Percentiles rank a stretch among this genome's conserved stretches.
These are phyloP conservation scores for Potentilla sterilis DNA, from an alignment of 306 rosid species.

Conservation along the genomic window DNA sequence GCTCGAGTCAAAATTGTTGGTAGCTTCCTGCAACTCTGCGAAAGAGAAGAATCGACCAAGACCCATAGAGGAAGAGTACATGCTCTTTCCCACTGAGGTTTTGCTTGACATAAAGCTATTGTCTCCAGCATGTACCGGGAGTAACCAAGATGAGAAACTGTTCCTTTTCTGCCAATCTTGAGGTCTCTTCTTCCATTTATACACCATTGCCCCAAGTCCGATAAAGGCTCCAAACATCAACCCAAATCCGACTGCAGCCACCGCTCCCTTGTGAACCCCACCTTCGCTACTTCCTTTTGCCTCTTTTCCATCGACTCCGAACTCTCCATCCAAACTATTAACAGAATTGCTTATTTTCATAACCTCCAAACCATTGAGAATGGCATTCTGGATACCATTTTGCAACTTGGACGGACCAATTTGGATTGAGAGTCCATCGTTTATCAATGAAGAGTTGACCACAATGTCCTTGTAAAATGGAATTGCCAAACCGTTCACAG, in stretches of 20 bases:
- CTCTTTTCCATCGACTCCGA: constrained; percentile 44
- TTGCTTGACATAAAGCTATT: constrained; percentile 43
- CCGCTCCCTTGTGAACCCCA: constrained; percentile 33
- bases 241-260: constrained; percentile 49
- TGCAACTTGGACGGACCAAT: constrained; percentile 33
- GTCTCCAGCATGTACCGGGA: constrained; percentile 45
- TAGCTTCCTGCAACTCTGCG: constrained; percentile 45
- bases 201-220: constrained; percentile 54
- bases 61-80: constrained; percentile 35
- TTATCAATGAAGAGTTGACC: constrained; percentile 40
- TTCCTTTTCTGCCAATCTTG: constrained; percentile 57
- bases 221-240: constrained; percentile 54
- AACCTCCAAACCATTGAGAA: constrained; percentile 46
- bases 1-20: constrained; percentile 46
- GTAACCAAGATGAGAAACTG: constrained; percentile 56
- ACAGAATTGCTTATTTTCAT: constrained; percentile 47
- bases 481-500: constrained; percentile 31
- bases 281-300: neutral
- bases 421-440: constrained; percentile 25
- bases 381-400: constrained; percentile 33
- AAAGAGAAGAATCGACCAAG: constrained; percentile 47
- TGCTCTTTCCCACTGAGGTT: constrained; percentile 32
- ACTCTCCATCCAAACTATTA: constrained; percentile 52
- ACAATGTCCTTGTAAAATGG: constrained; percentile 47
- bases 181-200: constrained; percentile 52